Base-by-base conservation (phyloP, 2,329 filamentous ascomycete genomes). In the Colletotrichum nymphaeae region DNA sequence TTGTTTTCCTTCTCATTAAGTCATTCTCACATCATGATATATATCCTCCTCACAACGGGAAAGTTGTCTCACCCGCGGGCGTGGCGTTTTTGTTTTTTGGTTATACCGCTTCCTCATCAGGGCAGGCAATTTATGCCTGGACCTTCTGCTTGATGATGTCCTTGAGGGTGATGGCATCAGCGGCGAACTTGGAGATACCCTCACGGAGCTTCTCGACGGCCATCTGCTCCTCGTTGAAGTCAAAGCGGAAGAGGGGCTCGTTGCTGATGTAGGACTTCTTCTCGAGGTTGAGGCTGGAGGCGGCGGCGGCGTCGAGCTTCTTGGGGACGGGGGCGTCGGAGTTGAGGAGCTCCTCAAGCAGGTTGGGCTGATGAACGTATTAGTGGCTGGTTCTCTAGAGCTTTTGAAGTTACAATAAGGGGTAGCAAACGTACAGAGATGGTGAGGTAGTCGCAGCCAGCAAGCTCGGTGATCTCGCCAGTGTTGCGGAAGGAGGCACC, bases 151-250 rank as follows among this genome's bases (percentile, higher is more conserved):
- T 93, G 82, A 99, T 90, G 81, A 97, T 95, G 76, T 91, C 90
- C 93, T 98, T 98, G 80, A 99, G 92, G 74, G 95, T 97, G 78
- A 95, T 88, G 78, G 97, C 95, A 82, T 99, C 97, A 79, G 97
- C 97, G 73, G 97, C 96, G 82, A 99, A 99, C 89, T 98, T 98
- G 90, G 94, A 97, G 90, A 99, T 99, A 87, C 97, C 97, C 88
- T 99, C 97, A 75, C 95, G 94, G 80, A 99, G 92, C 93, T 99
- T 99, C 93, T 98, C 95, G 78, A 97, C 95, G 76, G 94, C 97
- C 97, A 99, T 99, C 85, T 96, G 93, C 82, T 99, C 95, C 91
- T 99, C 97, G 91, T 99, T 99, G 92, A 99, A 98, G 87, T 95
- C 94, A 89, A 98, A 99, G 85, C 97, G 95, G 95, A 98, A 99